Conservation (phyloP, 768 basidiomycete genomes). For the Psilocybe cyanescens region DNA sequence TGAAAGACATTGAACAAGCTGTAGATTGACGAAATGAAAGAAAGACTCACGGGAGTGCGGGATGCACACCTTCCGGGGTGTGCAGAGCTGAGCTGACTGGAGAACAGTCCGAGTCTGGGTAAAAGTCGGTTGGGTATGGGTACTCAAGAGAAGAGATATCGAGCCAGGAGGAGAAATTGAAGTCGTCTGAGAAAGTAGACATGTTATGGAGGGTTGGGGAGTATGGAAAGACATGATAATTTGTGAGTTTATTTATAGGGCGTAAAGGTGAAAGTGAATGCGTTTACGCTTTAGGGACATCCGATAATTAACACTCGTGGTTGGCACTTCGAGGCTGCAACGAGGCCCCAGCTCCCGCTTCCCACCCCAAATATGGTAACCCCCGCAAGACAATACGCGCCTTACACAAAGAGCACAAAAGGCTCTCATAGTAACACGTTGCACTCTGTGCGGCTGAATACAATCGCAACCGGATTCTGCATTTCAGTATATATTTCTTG, state of each 20-base stretch:
- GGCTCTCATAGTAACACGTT: constrained; percentile 1
- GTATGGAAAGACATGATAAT: neutral
- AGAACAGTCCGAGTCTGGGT: neutral
- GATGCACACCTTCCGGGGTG: neutral
- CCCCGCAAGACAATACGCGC: neutral
- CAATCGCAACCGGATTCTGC: neutral
- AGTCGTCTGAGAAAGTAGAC: neutral
- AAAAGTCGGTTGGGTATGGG: no score
- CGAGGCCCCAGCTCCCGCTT: constrained; percentile 32
- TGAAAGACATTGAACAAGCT: neutral
- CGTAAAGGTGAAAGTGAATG: constrained; percentile 18
- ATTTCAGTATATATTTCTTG: neutral
- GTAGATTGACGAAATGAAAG: neutral
- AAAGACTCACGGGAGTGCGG: neutral
- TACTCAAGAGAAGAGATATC: no score
- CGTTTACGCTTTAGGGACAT: constrained; percentile 32
- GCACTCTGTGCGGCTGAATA: neutral
- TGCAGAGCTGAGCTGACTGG: neutral
- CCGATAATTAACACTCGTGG: constrained; percentile 23
- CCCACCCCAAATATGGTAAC: constrained; percentile 36
- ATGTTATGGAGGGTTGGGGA: neutral
- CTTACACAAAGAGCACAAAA: constrained; percentile 19
- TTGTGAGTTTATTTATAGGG: neutral
- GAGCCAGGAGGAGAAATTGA: neutral
- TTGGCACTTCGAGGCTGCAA: neutral